Conservation (phyloP, 805 yeast genomes). For the Nakazawaea holstii region DNA sequence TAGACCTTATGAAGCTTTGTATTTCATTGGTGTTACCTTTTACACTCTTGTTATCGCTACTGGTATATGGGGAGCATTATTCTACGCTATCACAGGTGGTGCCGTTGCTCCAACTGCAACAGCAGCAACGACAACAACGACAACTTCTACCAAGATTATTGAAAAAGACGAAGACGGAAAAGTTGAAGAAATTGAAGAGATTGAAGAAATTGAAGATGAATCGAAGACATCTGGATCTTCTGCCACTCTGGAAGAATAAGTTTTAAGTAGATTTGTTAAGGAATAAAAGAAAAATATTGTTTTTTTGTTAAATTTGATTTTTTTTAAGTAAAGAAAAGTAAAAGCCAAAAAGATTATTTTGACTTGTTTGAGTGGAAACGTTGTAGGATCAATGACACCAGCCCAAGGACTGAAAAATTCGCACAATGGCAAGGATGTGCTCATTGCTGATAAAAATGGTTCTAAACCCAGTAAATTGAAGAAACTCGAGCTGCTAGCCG, state of each 20-base stretch:
- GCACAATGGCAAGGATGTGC: background rate
- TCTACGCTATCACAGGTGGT: slow-evolving; percentile 22
- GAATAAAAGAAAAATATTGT: no score
- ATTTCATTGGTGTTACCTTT: slow-evolving; percentile 39
- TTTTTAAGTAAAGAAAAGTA: no score
- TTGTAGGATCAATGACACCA: background rate
- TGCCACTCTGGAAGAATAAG: background rate
- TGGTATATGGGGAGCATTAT: slow-evolving; percentile 34
- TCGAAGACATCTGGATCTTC: background rate
- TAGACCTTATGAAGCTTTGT: slow-evolving; percentile 46
- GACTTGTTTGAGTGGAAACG: background rate
- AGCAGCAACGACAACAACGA: slow-evolving; percentile 2
- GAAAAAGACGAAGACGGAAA: slow-evolving; percentile 3
- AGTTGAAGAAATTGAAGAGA: background rate
- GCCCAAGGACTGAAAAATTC: background rate
- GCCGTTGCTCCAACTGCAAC: slow-evolving; percentile 7
- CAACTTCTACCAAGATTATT: background rate
- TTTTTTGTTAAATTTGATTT: no score
- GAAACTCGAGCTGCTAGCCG: slow-evolving; percentile 1
- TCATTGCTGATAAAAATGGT: background rate
- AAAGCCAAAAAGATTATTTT: background rate
- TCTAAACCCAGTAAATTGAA: slow-evolving; percentile 1
- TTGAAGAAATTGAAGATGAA: slow-evolving; percentile 14
- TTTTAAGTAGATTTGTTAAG: background rate
- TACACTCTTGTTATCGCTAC: slow-evolving; percentile 35